These are phyloP conservation scores for Endocarpon pusillum DNA, from an alignment of 495 filamentous ascomycete species.

Conservation along the genomic window DNA sequence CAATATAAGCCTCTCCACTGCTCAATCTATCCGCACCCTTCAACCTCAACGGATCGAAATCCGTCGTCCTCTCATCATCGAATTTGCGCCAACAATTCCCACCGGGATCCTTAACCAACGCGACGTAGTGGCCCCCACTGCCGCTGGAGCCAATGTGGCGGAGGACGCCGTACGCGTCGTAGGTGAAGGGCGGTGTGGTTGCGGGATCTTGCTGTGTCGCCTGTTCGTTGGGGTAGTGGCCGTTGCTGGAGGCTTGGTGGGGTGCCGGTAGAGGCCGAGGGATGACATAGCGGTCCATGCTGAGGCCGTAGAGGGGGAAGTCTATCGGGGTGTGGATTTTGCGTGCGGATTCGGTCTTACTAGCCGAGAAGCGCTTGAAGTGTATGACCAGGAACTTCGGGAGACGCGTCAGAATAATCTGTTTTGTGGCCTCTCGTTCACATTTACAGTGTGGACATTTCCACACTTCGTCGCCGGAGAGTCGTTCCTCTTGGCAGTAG, in stretches of 20 bases:
- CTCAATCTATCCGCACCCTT: conserved; percentile 30
- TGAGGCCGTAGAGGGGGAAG: conserved; percentile 47
- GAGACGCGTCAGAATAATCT: conserved; percentile 55
- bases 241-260: conserved; percentile 14
- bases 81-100: conserved; percentile 46
- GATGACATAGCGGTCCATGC: conserved; percentile 42
- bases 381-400: conserved; percentile 58
- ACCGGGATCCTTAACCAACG: conserved; percentile 42
- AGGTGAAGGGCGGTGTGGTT: conserved; percentile 46
- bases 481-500: conserved; percentile 50
- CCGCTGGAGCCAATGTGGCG: conserved; percentile 47
- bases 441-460: conserved; percentile 54
- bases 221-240: conserved; percentile 7
- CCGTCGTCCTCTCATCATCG: conserved; percentile 41
- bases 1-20: conserved; percentile 50
- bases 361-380: conserved; percentile 54
- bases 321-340: conserved; percentile 54
- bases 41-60: conserved; percentile 39
- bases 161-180: conserved; percentile 56
- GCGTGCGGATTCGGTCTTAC: conserved; percentile 34
- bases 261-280: conserved; percentile 17
- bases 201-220: conserved; percentile 17
- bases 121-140: conserved; percentile 53
- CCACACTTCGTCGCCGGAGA: conserved; percentile 53
- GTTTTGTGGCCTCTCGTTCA: conserved; percentile 50